phyloP scores from a whole-genome alignment of 2,329 filamentous ascomycete species.

The Colletotrichum zoysiae region DNA sequence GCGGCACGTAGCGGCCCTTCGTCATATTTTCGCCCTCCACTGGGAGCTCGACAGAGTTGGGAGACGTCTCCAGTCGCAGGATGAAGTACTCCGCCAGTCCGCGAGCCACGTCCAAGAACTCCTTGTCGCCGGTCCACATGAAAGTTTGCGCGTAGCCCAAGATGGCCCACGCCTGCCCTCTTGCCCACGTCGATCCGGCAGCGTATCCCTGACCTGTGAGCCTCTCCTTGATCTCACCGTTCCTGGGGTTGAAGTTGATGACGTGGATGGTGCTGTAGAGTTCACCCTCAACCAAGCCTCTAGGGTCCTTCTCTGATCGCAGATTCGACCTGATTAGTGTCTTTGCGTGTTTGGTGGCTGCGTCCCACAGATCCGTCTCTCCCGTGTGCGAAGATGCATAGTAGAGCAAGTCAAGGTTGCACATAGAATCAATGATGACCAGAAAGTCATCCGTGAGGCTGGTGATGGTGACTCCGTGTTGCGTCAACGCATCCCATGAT shows the following conservation, averaged over 20 bases:
- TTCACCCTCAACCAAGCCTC: constrained; percentile 8
- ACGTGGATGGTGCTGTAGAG: constrained; percentile 60
- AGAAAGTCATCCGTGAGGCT: constrained; percentile 52
- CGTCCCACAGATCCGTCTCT: constrained; percentile 45
- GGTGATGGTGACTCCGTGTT: constrained; percentile 49
- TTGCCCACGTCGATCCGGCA: constrained; percentile 62
- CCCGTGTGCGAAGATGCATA: constrained; percentile 52
- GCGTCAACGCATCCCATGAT: constrained; percentile 59
- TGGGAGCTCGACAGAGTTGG: constrained; percentile 48
- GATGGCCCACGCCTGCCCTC: constrained; percentile 66
- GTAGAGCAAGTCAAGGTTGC: constrained; percentile 54
- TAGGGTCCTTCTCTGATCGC: constrained; percentile 49
- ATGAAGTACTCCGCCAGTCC: constrained; percentile 65
- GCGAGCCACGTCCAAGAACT: constrained; percentile 60
- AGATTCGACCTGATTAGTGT: constrained; percentile 57
- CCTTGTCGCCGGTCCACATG: constrained; percentile 58
- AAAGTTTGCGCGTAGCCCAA: constrained; percentile 64
- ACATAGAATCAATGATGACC: constrained; percentile 59
- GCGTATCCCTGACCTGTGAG: constrained; percentile 63
- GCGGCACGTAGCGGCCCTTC: constrained; percentile 47
- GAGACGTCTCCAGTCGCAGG: constrained; percentile 52
- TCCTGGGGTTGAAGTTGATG: constrained; percentile 60
- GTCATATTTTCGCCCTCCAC: constrained; percentile 40
- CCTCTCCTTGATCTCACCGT: constrained; percentile 57
- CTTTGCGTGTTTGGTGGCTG: constrained; percentile 55